Evolutionary conservation across 2,329 filamentous ascomycete species (phyloP).

Genomic region (Ophiostoma ulmi): DNA sequence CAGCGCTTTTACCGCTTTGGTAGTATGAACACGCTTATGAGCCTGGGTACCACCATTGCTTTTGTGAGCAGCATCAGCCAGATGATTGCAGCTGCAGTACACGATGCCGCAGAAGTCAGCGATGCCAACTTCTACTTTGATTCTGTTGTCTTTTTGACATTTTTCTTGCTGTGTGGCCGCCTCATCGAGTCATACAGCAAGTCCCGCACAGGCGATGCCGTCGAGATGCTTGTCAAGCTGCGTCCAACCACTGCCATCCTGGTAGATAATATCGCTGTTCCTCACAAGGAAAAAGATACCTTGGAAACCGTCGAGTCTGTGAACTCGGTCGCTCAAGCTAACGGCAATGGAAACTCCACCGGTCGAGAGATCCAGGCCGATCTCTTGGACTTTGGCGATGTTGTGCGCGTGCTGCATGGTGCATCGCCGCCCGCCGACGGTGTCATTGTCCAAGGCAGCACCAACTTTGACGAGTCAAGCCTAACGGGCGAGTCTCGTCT

Average conservation of each 20-base stretch:
- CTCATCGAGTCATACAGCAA: slow-evolving; percentile 87
- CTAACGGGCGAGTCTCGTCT: slow-evolving; percentile 73
- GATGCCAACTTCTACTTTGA: slow-evolving; percentile 73
- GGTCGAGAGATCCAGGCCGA: slow-evolving; percentile 51
- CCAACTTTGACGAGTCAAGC: slow-evolving; percentile 81
- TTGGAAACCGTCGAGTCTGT: slow-evolving; percentile 28
- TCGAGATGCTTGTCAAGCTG: slow-evolving; percentile 71
- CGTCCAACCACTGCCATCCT: slow-evolving; percentile 72
- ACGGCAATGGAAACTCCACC: background rate
- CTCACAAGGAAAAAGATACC: slow-evolving; percentile 31
- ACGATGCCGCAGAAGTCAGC: slow-evolving; percentile 37
- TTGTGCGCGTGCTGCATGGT: slow-evolving; percentile 71
- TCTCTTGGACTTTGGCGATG: slow-evolving; percentile 67
- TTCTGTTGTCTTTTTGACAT: slow-evolving; percentile 83
- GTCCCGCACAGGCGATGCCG: slow-evolving; percentile 80
- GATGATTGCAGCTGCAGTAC: slow-evolving; percentile 58
- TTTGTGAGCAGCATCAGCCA: slow-evolving; percentile 79
- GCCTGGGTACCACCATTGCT: slow-evolving; percentile 78
- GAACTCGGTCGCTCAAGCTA: background rate
- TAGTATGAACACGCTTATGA: slow-evolving; percentile 94
- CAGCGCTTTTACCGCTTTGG: slow-evolving; percentile 86
- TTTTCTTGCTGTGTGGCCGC: slow-evolving; percentile 74
- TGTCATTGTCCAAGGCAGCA: slow-evolving; percentile 55
- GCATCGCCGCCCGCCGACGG: slow-evolving; percentile 83
- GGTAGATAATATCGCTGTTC: slow-evolving; percentile 38